These are phyloP conservation scores for Sugiyamaella boreocaroliniensis DNA, from an alignment of 805 yeast species.

Conservation along the genomic window DNA sequence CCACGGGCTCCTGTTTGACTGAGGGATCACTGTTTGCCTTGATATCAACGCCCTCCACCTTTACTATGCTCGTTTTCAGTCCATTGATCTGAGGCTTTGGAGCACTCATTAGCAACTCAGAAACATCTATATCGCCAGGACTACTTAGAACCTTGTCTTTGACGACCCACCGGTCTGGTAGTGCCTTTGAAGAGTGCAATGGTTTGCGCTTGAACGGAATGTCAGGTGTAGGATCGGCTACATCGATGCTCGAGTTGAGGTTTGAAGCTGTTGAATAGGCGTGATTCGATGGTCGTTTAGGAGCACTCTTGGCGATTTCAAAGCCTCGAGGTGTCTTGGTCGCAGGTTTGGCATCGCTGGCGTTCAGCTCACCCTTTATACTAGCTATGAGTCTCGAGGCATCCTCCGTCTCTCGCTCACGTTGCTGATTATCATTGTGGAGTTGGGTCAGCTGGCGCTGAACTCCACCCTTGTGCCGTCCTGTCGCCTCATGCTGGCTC, in stretches of 20 bases:
- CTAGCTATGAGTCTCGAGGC: conserved; percentile 18
- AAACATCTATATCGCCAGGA: not conserved
- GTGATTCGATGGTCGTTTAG: conserved; percentile 6
- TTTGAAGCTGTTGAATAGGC: conserved; percentile 3
- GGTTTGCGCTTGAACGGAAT: not conserved
- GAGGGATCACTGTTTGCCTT: not conserved
- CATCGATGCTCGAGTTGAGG: conserved; percentile 9
- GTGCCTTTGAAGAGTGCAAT: conserved; percentile 3
- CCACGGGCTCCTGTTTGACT: too few species aligned
- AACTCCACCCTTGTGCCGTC: conserved; percentile 28
- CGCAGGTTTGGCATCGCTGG: not conserved
- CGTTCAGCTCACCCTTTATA: conserved; percentile 11
- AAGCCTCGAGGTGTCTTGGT: not conserved
- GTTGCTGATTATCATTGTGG: conserved; percentile 24
- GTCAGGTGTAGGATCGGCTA: conserved; percentile 6
- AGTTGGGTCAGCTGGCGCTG: conserved; percentile 24
- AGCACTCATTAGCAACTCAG: not conserved
- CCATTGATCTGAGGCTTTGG: not conserved
- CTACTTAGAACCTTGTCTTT: not conserved
- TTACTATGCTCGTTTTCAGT: not conserved
- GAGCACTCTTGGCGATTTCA: conserved; percentile 4
- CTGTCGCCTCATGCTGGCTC: conserved; percentile 31
- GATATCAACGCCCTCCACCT: not conserved
- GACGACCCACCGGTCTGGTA: conserved; percentile 3
- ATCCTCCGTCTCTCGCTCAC: conserved; percentile 12